These are phyloP conservation scores for Tricholoma saponaceum DNA, from an alignment of 768 basidiomycete species.

Conservation along the genomic window DNA sequence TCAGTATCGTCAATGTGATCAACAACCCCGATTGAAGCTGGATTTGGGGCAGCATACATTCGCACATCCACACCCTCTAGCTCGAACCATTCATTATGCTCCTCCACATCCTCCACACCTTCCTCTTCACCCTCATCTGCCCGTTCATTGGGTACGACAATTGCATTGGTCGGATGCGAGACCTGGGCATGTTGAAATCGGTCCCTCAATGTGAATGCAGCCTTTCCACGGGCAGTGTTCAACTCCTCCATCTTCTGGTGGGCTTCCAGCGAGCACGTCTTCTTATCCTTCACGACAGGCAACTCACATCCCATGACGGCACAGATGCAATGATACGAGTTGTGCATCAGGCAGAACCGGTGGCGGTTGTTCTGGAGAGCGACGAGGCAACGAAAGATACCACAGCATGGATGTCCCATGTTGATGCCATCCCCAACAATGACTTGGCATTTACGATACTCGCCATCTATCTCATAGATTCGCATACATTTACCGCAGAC, in stretches of 20 bases:
- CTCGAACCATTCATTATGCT: not conserved
- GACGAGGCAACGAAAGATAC: constrained; percentile 3
- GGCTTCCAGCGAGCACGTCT: not conserved
- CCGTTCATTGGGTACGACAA: not conserved
- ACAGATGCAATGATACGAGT: not conserved
- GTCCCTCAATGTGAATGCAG: not conserved
- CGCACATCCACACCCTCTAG: not conserved
- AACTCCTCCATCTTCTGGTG: not conserved
- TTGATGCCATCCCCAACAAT: constrained; percentile 12
- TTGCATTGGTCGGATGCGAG: not conserved
- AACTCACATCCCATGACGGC: not conserved
- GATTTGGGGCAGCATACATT: not conserved
- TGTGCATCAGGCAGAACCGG: not conserved
- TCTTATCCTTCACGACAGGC: not conserved
- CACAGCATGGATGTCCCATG: constrained; percentile 12
- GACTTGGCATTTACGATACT: constrained; percentile 1
- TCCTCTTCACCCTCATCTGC: not conserved
- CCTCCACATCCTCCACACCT: not conserved
- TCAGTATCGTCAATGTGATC: not conserved
- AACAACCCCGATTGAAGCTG: not conserved
- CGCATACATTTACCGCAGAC: constrained; percentile 23
- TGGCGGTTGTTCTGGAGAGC: constrained; percentile 11
- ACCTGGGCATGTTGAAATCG: not conserved
- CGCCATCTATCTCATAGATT: constrained; percentile 8
- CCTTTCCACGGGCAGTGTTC: not conserved